Base-by-base conservation (phyloP, 371 early-diverging fungal genomes). In the Apophysomyces variabilis region DNA sequence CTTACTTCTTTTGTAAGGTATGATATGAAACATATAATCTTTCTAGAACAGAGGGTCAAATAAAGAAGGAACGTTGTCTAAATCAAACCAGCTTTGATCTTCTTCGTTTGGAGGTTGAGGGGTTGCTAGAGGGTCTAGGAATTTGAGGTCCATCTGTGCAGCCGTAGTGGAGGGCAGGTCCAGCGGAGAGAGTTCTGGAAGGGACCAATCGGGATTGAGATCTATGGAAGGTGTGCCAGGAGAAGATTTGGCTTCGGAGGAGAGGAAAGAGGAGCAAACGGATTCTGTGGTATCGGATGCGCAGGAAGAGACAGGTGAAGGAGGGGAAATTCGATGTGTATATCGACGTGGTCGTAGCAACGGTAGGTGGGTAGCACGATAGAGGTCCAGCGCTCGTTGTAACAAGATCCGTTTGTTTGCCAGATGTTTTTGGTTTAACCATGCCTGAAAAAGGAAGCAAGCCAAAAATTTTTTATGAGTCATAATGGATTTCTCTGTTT, bases 381-480 rank as follows among this genome's bases (percentile, higher is more conserved):
- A 84, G 14, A 73, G 62, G 62, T 84, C 81, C 18, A 84, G 64
- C n/a, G 81, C 81, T 26, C 78, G 78, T 62, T 84, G 84, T 37
- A 84, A 71, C 62, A 84, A 62, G 21, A 73, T 75, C 64, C 81
- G 79, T 39, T 81, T 79, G 44, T 76, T 76, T 32, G 78, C 79
- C 21, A 84, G 58, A 58, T 74, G 73, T 13, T 74, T 63, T 65
- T 78, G 81, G 60, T 84, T 84, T 16, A 84, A 66, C 79, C 79
- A 84, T 9, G 81, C 84, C 81, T 80, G 59, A 50, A 62, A 26
- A 47, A 35, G 43, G 39, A 57, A n/a, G 57, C 47, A 56, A 58
- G 16, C 11, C 26, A 38, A 50, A 50, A 57, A 26, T 47, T 46
- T 16, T 60, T 45, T n/a, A 47, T 57, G 44, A 61, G 32, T 32